Percentiles rank a stretch among this genome's conserved stretches.
phyloP scores from a whole-genome alignment of 2,329 filamentous ascomycete species.

The Sclerotiophoma versabilis region DNA sequence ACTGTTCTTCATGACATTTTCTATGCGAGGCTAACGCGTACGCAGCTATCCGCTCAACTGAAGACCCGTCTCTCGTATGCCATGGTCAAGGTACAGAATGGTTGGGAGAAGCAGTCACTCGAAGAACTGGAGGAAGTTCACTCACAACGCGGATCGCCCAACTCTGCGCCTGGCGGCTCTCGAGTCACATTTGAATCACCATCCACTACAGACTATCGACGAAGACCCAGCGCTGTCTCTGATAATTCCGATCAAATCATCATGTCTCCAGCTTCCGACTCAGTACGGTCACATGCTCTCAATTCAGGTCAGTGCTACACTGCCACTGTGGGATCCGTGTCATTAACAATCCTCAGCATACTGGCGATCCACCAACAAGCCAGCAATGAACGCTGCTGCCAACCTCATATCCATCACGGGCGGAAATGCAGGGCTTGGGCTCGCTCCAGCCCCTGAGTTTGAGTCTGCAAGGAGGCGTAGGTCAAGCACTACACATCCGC shows the following conservation, averaged over 20 bases:
- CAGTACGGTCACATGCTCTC: conserved; percentile 30
- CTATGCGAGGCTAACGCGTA: conserved; percentile 33
- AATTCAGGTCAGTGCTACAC: conserved; percentile 32
- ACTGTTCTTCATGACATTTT: conserved; percentile 4
- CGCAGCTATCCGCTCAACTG: conserved; percentile 77
- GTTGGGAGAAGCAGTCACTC: conserved; percentile 81
- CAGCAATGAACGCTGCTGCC: conserved; percentile 36
- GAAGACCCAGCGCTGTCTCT: conserved; percentile 47
- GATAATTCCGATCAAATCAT: conserved; percentile 46
- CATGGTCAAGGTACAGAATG: conserved; percentile 88
- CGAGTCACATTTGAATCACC: conserved; percentile 43
- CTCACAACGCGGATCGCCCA: conserved; percentile 72
- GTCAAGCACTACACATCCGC: conserved; percentile 42
- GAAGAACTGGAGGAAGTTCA: conserved; percentile 79
- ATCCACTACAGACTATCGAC: conserved; percentile 30
- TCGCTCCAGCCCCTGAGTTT: conserved; percentile 46
- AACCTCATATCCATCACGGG: conserved; percentile 40
- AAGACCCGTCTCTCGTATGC: conserved; percentile 88
- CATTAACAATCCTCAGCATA: conserved; percentile 28
- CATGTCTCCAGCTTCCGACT: conserved; percentile 43
- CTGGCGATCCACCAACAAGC: conserved; percentile 37
- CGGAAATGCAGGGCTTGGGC: conserved; percentile 29
- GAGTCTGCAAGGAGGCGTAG: conserved; percentile 45
- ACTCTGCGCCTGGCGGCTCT: conserved; percentile 61
- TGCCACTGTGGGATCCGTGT: too few species aligned